phyloP scores from a whole-genome alignment of 345 rosid species.

The Alliaria petiolata region DNA sequence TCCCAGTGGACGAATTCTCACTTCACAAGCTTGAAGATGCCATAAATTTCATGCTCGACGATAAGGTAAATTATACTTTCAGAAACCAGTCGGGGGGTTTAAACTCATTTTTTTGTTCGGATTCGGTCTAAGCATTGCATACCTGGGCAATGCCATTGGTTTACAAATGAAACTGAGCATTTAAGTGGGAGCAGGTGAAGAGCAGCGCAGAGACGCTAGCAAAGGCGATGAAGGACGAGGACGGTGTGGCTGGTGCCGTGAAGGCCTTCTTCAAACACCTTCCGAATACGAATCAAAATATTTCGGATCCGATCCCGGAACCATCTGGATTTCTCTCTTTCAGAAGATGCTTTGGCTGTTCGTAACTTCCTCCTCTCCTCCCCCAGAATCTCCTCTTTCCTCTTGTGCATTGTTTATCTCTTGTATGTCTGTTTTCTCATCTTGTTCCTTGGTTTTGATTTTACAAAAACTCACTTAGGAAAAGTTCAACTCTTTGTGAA shows the following conservation, averaged over 20 bases:
- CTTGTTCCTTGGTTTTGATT: constrained; percentile 5
- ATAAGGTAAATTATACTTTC: constrained; percentile 37
- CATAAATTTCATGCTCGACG: constrained; percentile 61
- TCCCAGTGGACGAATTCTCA: constrained; percentile 87
- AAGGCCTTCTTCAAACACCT: constrained; percentile 91
- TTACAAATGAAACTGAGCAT: constrained; percentile 18
- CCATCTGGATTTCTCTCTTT: constrained; percentile 45
- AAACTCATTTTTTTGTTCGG: neutral
- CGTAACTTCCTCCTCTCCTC: constrained; percentile 34
- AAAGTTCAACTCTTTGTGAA: neutral
- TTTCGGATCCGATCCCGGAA: constrained; percentile 34
- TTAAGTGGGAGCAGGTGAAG: constrained; percentile 61
- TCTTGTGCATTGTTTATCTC: constrained; percentile 5
- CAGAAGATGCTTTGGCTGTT: constrained; percentile 76
- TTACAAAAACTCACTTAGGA: constrained; percentile 10
- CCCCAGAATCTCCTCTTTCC: too few species aligned
- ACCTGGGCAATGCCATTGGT: neutral
- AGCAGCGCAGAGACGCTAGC: constrained; percentile 74
- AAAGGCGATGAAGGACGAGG: constrained; percentile 86
- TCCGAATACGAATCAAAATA: constrained; percentile 32
- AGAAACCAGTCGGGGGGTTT: neutral
- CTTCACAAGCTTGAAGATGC: constrained; percentile 71
- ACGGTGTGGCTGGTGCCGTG: constrained; percentile 95
- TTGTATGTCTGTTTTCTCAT: constrained; percentile 7
- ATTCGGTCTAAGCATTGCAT: neutral